Evolutionary conservation across 257 asterid genomes (phyloP), one percentile per base, ranked within the genome.

Genomic region (Nicotiana noctiflora): DNA sequence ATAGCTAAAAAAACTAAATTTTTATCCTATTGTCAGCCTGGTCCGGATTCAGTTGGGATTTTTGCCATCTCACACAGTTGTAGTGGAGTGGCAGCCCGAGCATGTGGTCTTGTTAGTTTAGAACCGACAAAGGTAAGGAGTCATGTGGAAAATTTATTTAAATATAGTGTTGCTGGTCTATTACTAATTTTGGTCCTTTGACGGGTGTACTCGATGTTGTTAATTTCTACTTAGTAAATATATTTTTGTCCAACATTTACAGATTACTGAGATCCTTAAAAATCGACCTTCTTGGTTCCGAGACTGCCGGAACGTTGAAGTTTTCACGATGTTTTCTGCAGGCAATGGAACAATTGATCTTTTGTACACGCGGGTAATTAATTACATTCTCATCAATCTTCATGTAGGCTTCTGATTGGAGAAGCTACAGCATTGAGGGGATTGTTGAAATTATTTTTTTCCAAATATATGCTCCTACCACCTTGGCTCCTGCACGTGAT

Each of bases 31-130:
- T 83, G 81, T 76, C 89, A 96, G 99, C 99, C 99, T 96, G 99
- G 99, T 96, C 99, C 98, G 98, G 98, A 97, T 87, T 96, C 95
- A 86, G 98, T 96, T 89, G 99, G 99, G 94, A 94, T 96, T 86
- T 96, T 94, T 86, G 95, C 98, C 87, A 94, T 96, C 89, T 92
- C 99, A 68, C 97, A 89, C 64, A 92, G 93, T 89, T 87, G 94
- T 85, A 87, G 88, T 83, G 98, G 98, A 85, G 99, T 94, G 91
- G 99, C 99, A 75, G 99, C 99, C 82, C 93, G 99, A 90, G 98
- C 99, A 46, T 96, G 98, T 37, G 98, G 99, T 89, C 98, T 96
- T 86, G 99, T 96, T 51, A 91, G 97, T 90, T 89, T 96, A 84
- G 98, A 96, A 84, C 99, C 99, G 75, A 78, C 90, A 46, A 96